Evolutionary conservation across 2,329 filamentous ascomycete species (phyloP).

Genomic region (Diaporthe ampelina): DNA sequence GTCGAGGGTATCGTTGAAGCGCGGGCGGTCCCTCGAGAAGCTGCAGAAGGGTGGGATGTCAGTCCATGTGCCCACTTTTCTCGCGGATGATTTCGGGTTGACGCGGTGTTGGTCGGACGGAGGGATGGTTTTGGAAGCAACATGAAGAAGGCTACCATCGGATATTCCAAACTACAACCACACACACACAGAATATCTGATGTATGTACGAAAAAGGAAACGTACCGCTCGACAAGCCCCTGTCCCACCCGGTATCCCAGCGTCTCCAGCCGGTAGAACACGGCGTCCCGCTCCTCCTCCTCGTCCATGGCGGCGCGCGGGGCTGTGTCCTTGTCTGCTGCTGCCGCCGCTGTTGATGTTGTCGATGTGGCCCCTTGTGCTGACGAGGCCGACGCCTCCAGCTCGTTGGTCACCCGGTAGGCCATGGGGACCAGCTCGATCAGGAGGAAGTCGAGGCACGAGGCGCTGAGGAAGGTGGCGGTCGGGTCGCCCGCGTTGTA

Average conservation of each 20-base stretch:
- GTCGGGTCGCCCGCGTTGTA: conserved; percentile 81
- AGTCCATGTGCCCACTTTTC: conserved; percentile 38
- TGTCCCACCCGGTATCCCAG: conserved; percentile 93
- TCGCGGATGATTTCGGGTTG: conserved; percentile 28
- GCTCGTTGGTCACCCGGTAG: conserved; percentile 84
- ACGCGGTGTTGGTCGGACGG: conserved; percentile 14
- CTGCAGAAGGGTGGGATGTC: conserved; percentile 56
- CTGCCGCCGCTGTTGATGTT: conserved; percentile 41
- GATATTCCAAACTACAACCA: not conserved
- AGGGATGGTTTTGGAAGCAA: not conserved
- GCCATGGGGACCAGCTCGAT: conserved; percentile 98
- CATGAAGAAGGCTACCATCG: not conserved
- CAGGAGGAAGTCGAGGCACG: conserved; percentile 92
- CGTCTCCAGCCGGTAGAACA: conserved; percentile 86
- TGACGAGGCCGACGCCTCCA: conserved; percentile 63
- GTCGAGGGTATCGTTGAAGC: conserved; percentile 92
- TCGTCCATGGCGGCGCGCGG: conserved; percentile 69
- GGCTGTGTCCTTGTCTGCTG: conserved; percentile 36
- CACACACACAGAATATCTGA: too few relatives aligned
- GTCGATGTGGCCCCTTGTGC: not conserved
- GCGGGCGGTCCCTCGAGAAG: conserved; percentile 85
- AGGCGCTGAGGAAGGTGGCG: conserved; percentile 83
- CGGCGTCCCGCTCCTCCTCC: conserved; percentile 86
- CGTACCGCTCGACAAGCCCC: conserved; percentile 89
- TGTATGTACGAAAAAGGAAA: too few relatives aligned